Conservation (phyloP, 2,329 filamentous ascomycete genomes). For the Claviceps pazoutovae region DNA sequence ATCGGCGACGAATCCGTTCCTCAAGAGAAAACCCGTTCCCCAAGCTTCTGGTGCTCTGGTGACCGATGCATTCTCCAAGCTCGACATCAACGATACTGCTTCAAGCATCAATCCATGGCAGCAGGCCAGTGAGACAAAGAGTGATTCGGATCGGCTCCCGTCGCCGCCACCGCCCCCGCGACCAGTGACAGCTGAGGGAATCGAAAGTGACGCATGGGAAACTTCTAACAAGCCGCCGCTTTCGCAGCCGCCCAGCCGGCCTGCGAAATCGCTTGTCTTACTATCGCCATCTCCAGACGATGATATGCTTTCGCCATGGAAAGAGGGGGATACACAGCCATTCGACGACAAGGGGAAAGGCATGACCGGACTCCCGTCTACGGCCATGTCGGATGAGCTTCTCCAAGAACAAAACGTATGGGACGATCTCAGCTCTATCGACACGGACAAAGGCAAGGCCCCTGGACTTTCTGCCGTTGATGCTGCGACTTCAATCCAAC, state of each 20-base stretch:
- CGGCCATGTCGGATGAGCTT: conserved; percentile 19
- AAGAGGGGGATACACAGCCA: conserved; percentile 19
- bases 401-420: conserved; percentile 31
- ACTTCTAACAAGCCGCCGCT: conserved; percentile 15
- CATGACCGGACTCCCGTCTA: conserved; percentile 10
- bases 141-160: conserved; percentile 3
- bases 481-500: conserved; percentile 4
- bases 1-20: conserved; percentile 39
- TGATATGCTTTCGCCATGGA: conserved; percentile 22
- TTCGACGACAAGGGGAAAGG: conserved; percentile 16
- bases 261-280: conserved; percentile 19
- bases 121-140: conserved; percentile 12
- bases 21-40: conserved; percentile 27
- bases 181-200: conserved; percentile 12
- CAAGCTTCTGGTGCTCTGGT: conserved; percentile 10
- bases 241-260: conserved; percentile 7
- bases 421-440: conserved; percentile 29
- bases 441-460: conserved; percentile 29
- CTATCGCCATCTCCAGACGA: conserved; percentile 25
- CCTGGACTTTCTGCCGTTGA: conserved; percentile 8
- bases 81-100: conserved; percentile 27
- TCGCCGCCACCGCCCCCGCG: conserved; percentile 7
- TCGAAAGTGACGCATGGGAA: conserved; percentile 16
- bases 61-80: conserved; percentile 25
- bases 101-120: conserved; percentile 24